Evolutionary conservation across 1,284 basidiomycete species (phyloP).

Genomic region (Cutaneotrichosporon curvatum): DNA sequence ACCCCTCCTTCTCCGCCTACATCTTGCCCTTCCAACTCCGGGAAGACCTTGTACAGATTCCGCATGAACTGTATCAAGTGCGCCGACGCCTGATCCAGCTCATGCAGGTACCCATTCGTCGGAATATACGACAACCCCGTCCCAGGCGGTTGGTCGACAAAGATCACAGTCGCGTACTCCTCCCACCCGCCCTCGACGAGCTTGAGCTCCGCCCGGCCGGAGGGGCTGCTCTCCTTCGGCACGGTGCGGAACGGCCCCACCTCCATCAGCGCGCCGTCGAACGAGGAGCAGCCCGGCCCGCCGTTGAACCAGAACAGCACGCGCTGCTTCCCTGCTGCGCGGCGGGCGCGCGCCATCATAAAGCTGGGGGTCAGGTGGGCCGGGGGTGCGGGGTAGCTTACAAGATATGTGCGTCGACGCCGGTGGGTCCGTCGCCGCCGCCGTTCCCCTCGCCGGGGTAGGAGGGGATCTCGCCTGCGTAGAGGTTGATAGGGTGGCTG

Average conservation of each 20-base stretch:
- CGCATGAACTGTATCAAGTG: conserved; percentile 78
- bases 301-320: conserved; percentile 97
- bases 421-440: conserved; percentile 38
- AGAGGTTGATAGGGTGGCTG: conserved; percentile 65
- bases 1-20: conserved; percentile 48
- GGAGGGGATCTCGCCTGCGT: conserved; percentile 70
- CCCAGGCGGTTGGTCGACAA: conserved; percentile 94
- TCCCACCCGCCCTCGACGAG: conserved; percentile 91
- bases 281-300: conserved; percentile 91
- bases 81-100: conserved; percentile 65
- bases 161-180: conserved; percentile 95
- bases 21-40: conserved; percentile 75
- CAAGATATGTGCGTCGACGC: conserved; percentile 44
- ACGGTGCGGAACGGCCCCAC: conserved; percentile 80
- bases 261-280: conserved; percentile 98
- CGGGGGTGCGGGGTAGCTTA: conserved; percentile 45
- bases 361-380: conserved; percentile 56
- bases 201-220: conserved; percentile 65
- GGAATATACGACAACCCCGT: conserved; percentile 88
- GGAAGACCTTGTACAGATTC: conserved; percentile 85
- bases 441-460: conserved; percentile 57
- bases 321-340: conserved; percentile 77
- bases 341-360: conserved; percentile 78
- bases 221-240: conserved; percentile 30
- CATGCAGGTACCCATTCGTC: conserved; percentile 76